phyloP scores from a whole-genome alignment of 192 early-diverging fungal species.

The Coemansia umbellata region DNA sequence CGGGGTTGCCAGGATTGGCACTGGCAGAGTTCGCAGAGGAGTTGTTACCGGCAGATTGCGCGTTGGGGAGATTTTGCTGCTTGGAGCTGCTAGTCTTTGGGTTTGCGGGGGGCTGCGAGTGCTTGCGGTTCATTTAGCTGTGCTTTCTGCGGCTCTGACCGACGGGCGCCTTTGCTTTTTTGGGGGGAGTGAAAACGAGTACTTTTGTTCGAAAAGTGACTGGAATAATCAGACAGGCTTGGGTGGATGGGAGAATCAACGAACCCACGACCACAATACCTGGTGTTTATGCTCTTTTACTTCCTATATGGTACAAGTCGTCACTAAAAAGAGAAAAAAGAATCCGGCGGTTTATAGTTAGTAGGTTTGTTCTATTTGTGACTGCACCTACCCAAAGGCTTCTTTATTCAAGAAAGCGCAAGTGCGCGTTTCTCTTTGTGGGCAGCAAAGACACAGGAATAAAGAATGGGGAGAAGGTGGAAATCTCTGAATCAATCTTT shows the following conservation, averaged over 20 bases:
- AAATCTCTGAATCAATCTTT: too few relatives aligned
- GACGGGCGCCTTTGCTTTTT: slow-evolving; percentile 5
- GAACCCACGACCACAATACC: background rate
- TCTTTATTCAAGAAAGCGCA: too few relatives aligned
- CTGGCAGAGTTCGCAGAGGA: slow-evolving; percentile 6
- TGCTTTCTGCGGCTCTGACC: slow-evolving; percentile 6
- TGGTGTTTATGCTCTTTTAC: slow-evolving; percentile 1
- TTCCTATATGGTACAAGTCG: slow-evolving; percentile 20
- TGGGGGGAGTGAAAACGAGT: background rate
- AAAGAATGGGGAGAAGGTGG: too few relatives aligned
- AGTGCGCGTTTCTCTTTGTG: too few relatives aligned
- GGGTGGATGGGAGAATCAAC: too few relatives aligned
- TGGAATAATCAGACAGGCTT: too few relatives aligned
- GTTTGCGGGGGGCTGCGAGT: slow-evolving; percentile 34
- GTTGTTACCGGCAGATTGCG: slow-evolving; percentile 37
- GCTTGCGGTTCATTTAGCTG: slow-evolving; percentile 49
- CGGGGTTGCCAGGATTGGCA: slow-evolving; percentile 11
- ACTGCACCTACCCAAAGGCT: too few relatives aligned
- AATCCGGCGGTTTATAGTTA: background rate
- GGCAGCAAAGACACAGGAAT: too few relatives aligned
- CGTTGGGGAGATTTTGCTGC: slow-evolving; percentile 39
- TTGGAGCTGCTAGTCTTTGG: slow-evolving; percentile 46
- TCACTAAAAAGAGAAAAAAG: slow-evolving; percentile 25
- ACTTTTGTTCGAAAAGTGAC: too few relatives aligned
- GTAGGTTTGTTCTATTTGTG: too few relatives aligned